Percentiles rank a stretch among this genome's conserved stretches.
phyloP scores from a whole-genome alignment of 2,329 filamentous ascomycete species.

The Scedosporium apiospermum region DNA sequence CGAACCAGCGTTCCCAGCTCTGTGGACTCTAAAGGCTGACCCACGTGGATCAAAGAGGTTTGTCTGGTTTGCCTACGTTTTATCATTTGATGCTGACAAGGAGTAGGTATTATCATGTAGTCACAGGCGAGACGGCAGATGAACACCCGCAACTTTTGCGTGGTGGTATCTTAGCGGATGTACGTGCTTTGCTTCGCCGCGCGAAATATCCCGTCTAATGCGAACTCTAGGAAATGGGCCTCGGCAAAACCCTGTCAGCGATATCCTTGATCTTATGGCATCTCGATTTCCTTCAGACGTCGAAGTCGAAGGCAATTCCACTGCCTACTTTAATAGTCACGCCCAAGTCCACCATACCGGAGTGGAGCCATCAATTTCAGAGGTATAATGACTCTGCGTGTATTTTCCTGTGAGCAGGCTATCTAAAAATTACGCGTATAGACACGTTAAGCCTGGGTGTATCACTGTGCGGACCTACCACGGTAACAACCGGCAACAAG shows the following conservation, averaged over 20 bases:
- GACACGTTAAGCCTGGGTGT: neutral
- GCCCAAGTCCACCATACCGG: slow-evolving; percentile 1
- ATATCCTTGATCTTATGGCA: slow-evolving; percentile 1
- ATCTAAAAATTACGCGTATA: neutral
- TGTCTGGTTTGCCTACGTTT: neutral
- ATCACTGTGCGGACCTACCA: slow-evolving; percentile 1
- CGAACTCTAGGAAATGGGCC: neutral
- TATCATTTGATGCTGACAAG: neutral
- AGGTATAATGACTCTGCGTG: neutral
- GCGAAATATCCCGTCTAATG: neutral
- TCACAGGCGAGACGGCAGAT: neutral
- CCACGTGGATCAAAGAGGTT: neutral
- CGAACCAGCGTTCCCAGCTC: neutral
- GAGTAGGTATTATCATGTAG: neutral
- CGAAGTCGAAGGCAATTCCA: neutral
- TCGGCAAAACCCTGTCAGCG: neutral
- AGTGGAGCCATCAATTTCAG: slow-evolving; percentile 1
- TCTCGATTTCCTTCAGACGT: neutral
- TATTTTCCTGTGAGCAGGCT: neutral
- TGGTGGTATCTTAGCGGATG: slow-evolving; percentile 1
- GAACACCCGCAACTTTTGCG: neutral
- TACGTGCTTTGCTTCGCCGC: neutral
- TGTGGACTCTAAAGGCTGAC: neutral
- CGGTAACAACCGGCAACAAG: neutral
- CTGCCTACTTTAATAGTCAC: neutral